A percentile compares a stretch with the other conserved stretches of the same genome.
phyloP scores from a whole-genome alignment of 1,139 yeast genomes.

The Diutina ranongensis region DNA sequence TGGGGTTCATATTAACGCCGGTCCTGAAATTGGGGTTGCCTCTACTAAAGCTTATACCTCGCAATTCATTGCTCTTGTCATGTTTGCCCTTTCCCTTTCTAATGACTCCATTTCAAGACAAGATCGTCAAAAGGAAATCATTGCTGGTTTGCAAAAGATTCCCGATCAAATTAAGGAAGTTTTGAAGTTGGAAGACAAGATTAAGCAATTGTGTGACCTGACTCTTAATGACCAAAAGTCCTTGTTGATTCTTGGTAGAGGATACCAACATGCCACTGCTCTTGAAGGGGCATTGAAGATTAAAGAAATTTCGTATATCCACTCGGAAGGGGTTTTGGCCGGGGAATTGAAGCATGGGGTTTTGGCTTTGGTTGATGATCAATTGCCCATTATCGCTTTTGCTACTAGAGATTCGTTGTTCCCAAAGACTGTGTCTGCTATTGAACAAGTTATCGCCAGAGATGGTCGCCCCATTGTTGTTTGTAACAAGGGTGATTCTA shows the following conservation, averaged over 20 bases:
- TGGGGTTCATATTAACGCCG: slow-evolving; percentile 99
- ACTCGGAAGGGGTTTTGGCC: slow-evolving; percentile 97
- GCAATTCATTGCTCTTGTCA: slow-evolving; percentile 91
- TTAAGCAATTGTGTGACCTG: slow-evolving; percentile 64
- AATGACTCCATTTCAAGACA: slow-evolving; percentile 77
- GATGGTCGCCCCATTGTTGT: slow-evolving; percentile 93
- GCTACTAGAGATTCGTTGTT: slow-evolving; percentile 97
- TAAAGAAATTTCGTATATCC: slow-evolving; percentile 97
- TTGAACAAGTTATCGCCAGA: slow-evolving; percentile 95
- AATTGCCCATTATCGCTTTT: slow-evolving; percentile 87
- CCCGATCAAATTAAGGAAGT: slow-evolving; percentile 81
- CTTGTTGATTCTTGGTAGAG: slow-evolving; percentile 86
- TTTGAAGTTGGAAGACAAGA: slow-evolving; percentile 57
- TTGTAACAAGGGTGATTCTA: slow-evolving; percentile 79
- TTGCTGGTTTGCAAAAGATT: slow-evolving; percentile 72
- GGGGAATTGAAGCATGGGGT: slow-evolving; percentile 99
- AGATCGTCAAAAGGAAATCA: slow-evolving; percentile 73
- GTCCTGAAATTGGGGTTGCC: slow-evolving; percentile 99
- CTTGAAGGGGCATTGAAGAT: slow-evolving; percentile 97
- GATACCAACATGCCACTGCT: slow-evolving; percentile 95
- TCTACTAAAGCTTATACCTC: slow-evolving; percentile 99
- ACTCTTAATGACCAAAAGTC: slow-evolving; percentile 76
- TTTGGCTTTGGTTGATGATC: slow-evolving; percentile 88
- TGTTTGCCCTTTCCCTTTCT: slow-evolving; percentile 90
- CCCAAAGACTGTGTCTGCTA: slow-evolving; percentile 93